phyloP scores from a whole-genome alignment of 768 basidiomycete genomes.

The Russula ochroleuca region DNA sequence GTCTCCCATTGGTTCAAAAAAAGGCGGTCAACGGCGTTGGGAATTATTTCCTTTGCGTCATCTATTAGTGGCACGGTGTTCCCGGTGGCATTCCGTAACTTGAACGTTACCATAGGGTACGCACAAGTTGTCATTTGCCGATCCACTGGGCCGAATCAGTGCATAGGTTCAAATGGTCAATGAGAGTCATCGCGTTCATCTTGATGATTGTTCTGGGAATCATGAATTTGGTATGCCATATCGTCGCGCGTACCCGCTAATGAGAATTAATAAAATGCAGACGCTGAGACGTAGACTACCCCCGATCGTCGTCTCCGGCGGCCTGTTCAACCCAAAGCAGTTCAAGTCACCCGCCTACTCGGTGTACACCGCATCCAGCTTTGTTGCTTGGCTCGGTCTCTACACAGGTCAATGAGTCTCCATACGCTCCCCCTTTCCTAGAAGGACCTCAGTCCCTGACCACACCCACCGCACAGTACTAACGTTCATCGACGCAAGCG shows the following conservation, averaged over 20 bases:
- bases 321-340: slow-evolving; percentile 56
- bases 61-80: slow-evolving; percentile 66
- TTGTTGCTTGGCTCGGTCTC: slow-evolving; percentile 59
- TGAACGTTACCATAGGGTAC: slow-evolving; percentile 54
- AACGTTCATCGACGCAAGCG: slow-evolving; percentile 62
- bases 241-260: slow-evolving; percentile 10
- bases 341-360: slow-evolving; percentile 52
- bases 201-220: slow-evolving; percentile 48
- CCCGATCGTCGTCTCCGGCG: slow-evolving; percentile 49
- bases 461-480: slow-evolving; percentile 41
- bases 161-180: slow-evolving; percentile 70
- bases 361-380: slow-evolving; percentile 53
- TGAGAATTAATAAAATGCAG: slow-evolving; percentile 29
- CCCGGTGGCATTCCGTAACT: slow-evolving; percentile 55
- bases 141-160: neutral
- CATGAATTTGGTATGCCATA: slow-evolving; percentile 45
- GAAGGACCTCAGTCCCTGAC: neutral
- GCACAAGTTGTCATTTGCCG: neutral
- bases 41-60: slow-evolving; percentile 59
- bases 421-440: neutral
- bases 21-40: slow-evolving; percentile 53
- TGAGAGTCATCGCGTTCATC: slow-evolving; percentile 65
- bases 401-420: slow-evolving; percentile 40
- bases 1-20: slow-evolving; percentile 72
- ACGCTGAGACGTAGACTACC: slow-evolving; percentile 46